These are phyloP conservation scores for Fusarium sublunatum DNA, from an alignment of 2,329 filamentous ascomycete species.

Conservation along the genomic window DNA sequence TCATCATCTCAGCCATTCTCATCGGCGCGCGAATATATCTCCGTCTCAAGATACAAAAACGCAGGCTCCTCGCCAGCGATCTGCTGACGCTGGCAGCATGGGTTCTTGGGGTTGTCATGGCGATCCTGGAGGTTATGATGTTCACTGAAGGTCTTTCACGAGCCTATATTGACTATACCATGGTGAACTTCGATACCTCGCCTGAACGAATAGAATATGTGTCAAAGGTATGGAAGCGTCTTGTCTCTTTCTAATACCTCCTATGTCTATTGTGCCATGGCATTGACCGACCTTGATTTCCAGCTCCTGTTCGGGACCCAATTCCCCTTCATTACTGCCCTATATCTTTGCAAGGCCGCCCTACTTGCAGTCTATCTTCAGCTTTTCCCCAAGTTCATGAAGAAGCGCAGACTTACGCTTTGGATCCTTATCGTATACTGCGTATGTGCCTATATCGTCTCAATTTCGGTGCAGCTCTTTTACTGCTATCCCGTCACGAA, in stretches of 20 bases:
- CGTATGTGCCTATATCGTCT: constrained; percentile 4
- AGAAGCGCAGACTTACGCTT: constrained; percentile 13
- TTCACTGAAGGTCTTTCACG: constrained; percentile 6
- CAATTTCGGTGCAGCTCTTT: constrained; percentile 23
- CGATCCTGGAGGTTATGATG: constrained; percentile 18
- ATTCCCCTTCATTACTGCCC: constrained; percentile 31
- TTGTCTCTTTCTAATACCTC: too few relatives aligned
- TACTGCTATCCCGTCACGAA: constrained; percentile 26
- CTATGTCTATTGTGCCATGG: not conserved
- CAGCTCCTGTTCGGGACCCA: too few relatives aligned
- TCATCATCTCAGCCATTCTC: not conserved
- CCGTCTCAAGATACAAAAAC: constrained; percentile 28
- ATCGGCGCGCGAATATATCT: constrained; percentile 32
- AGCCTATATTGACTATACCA: constrained; percentile 23
- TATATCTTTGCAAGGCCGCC: constrained; percentile 38
- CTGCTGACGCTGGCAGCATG: constrained; percentile 21
- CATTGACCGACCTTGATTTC: not conserved
- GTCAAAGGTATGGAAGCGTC: not conserved
- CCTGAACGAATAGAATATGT: constrained; percentile 8
- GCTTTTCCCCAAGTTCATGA: constrained; percentile 37
- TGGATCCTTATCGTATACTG: constrained; percentile 19
- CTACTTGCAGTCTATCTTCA: constrained; percentile 36
- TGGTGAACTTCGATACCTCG: constrained; percentile 21
- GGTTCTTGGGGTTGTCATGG: constrained; percentile 6
- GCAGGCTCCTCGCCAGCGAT: constrained; percentile 19